Evolutionary conservation across 768 basidiomycete genomes (phyloP).

Genomic region (Calocera cornea): DNA sequence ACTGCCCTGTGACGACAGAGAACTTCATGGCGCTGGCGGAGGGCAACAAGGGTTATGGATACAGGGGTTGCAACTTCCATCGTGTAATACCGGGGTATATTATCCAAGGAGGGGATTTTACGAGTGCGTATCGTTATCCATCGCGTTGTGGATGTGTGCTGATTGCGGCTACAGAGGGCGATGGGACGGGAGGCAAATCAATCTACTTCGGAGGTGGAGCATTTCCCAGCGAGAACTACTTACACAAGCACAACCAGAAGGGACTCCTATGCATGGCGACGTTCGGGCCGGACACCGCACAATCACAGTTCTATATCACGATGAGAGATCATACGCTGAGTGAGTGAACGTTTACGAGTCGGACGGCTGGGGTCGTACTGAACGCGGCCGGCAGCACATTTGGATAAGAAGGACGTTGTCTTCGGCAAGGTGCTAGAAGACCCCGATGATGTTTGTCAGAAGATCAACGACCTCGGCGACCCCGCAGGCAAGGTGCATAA

Average conservation of each 20-base stretch:
- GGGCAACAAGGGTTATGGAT: background rate
- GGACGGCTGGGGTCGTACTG: background rate
- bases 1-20: slow-evolving; percentile 2
- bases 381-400: background rate
- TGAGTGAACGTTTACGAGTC: background rate
- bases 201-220: background rate
- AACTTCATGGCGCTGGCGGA: slow-evolving; percentile 1
- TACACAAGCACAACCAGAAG: slow-evolving; percentile 5
- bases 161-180: background rate
- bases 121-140: background rate
- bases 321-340: background rate
- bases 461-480: slow-evolving; percentile 1
- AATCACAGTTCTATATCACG: slow-evolving; percentile 1
- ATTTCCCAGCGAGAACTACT: slow-evolving; percentile 2
- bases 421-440: slow-evolving; percentile 5
- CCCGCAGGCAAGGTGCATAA: background rate
- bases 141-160: background rate
- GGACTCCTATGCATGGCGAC: background rate
- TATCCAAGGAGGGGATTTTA: background rate
- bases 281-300: background rate
- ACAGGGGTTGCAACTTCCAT: slow-evolving; percentile 2
- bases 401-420: slow-evolving; percentile 1
- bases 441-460: background rate
- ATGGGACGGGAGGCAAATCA: background rate
- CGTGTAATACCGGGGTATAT: background rate